Percentiles rank a stretch among this genome's conserved stretches.
These are phyloP conservation scores for Eutrema heterophyllum DNA, from an alignment of 345 rosid genomes.

Conservation along the genomic window DNA sequence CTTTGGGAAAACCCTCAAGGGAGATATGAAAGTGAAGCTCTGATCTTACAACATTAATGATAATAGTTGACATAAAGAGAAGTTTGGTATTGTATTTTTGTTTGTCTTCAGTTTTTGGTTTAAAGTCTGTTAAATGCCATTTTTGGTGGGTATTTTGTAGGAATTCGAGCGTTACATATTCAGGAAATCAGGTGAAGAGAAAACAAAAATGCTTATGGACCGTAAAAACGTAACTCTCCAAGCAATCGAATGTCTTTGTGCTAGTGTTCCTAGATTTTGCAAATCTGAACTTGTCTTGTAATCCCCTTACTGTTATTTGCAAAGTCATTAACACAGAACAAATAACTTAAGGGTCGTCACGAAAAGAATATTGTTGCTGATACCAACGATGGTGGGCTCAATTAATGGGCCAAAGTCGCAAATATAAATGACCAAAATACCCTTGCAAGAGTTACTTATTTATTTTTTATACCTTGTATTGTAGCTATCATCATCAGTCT, in stretches of 20 bases:
- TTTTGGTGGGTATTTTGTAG: not conserved
- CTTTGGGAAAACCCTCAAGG: not conserved
- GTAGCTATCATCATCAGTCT: no score
- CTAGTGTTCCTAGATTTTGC: no score
- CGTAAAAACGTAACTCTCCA: not conserved
- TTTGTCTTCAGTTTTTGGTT: not conserved
- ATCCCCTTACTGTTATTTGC: no score
- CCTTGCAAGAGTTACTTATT: no score
- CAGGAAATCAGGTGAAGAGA: not conserved
- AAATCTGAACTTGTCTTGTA: no score
- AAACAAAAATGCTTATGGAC: not conserved
- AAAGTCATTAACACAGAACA: no score
- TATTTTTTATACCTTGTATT: no score
- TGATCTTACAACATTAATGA: not conserved
- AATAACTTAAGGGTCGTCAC: no score
- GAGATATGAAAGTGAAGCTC: slow-evolving; percentile 11
- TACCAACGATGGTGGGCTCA: no score
- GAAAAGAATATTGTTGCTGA: no score
- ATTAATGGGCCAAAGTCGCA: not conserved
- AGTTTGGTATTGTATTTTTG: not conserved
- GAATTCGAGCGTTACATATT: not conserved
- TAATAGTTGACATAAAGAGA: not conserved
- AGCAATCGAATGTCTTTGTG: not conserved
- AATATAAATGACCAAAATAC: not conserved
- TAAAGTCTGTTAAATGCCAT: not conserved